phyloP scores from a whole-genome alignment of 2,329 filamentous ascomycete species.

The Colletotrichum theobromicola region DNA sequence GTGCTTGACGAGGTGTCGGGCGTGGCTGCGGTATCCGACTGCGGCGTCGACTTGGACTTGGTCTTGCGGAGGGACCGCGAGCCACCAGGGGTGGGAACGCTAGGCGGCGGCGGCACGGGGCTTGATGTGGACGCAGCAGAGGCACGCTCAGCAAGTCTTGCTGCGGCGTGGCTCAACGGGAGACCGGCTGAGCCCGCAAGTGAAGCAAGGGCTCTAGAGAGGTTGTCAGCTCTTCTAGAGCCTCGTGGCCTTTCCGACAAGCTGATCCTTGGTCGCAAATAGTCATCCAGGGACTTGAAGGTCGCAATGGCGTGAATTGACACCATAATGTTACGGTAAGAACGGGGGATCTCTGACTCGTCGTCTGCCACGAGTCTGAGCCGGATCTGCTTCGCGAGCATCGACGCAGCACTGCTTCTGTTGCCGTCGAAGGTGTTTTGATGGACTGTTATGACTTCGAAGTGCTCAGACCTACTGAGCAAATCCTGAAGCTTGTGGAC shows the following conservation, averaged over 20 bases:
- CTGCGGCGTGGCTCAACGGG: constrained; percentile 53
- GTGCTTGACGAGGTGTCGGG: constrained; percentile 52
- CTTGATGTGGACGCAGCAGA: constrained; percentile 40
- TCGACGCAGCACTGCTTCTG: constrained; percentile 88
- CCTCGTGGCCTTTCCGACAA: constrained; percentile 75
- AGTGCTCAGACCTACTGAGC: constrained; percentile 95
- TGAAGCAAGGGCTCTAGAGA: constrained; percentile 74
- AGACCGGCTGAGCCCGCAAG: constrained; percentile 76
- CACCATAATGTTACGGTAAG: constrained; percentile 95
- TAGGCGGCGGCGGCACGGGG: constrained; percentile 38
- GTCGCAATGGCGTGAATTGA: constrained; percentile 98
- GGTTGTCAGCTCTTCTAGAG: constrained; percentile 64
- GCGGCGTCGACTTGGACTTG: constrained; percentile 51
- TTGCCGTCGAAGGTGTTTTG: constrained; percentile 91
- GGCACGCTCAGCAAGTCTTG: constrained; percentile 51
- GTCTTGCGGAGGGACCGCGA: constrained; percentile 50
- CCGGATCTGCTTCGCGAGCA: constrained; percentile 95
- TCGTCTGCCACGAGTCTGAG: constrained; percentile 89
- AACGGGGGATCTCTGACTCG: constrained; percentile 84
- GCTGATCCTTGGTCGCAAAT: constrained; percentile 87
- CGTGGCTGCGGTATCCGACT: constrained; percentile 43
- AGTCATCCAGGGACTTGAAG: constrained; percentile 96
- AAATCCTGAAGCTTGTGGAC: constrained; percentile 95
- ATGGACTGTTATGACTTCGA: constrained; percentile 95
- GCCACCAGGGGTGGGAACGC: constrained; percentile 43